Base-by-base conservation (phyloP, 176 grass and related monocot species). In the Paspalum vaginatum region DNA sequence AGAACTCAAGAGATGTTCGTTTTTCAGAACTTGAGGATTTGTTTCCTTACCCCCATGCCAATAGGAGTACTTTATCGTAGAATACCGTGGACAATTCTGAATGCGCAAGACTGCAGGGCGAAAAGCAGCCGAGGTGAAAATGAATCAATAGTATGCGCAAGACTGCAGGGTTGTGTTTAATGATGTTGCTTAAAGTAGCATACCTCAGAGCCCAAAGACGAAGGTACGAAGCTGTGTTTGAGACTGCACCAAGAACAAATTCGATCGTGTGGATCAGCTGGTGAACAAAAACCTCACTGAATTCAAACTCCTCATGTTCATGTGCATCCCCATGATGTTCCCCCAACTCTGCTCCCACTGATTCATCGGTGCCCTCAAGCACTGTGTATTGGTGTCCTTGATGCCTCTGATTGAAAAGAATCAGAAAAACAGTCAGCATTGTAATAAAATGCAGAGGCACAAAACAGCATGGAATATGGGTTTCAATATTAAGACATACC, bases 181-280 rank as follows among this genome's bases (percentile, higher is more conserved):
- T 45, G 8, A 74, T 8, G 20, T 10, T 18, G 53, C 63, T 61
- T 45, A 58, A 73, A 72, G 25, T 39, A 66, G 6, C 17, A 76
- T 72, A 93, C 96, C 88, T 98, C 15, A 98, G 96, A 82, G 92
- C 96, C 96, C 96, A 98, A 14, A 98, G 90, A 39, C 92, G 96
- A 85, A 98, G 96, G 63, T 98, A 98, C 26, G 96, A 95, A 53
- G 96, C 96, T 12, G 92, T 98, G 72, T 98, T 98, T 70, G 96
- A 98, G 51, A 98, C 92, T 49, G 90, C 96, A 60, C 96, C 90
- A 66, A 98, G 90, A 77, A 98, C 96, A 89, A 98, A 98, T 83
- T 98, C 96, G 46, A 98, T 98, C 20, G 90, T 93, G 81, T 98
- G 96, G 72, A 98, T 98, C 58, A 98, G 74, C 66, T 98, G 92